phyloP scores from a whole-genome alignment of 1,139 yeast species.

The Kluyveromyces sp. region DNA sequence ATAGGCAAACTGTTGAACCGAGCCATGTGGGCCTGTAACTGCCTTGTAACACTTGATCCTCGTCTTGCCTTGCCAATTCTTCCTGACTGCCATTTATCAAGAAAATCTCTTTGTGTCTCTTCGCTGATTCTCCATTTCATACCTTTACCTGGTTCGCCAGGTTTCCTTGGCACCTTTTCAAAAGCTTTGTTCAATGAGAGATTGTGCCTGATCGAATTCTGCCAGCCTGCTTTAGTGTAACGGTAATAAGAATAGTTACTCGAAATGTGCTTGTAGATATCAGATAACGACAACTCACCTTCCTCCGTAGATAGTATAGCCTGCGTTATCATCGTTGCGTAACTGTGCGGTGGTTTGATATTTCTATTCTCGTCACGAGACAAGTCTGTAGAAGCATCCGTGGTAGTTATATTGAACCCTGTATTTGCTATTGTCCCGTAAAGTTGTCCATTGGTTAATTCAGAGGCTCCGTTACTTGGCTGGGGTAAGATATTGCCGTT shows the following conservation, averaged over 20 bases:
- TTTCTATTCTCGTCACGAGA: constrained; percentile 88
- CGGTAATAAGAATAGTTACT: constrained; percentile 85
- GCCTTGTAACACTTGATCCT: constrained; percentile 74
- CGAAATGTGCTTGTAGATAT: constrained; percentile 87
- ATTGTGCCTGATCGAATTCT: constrained; percentile 82
- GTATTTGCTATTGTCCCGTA: constrained; percentile 15
- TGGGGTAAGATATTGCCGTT: constrained; percentile 6
- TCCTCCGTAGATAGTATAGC: constrained; percentile 85
- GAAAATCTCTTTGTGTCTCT: constrained; percentile 73
- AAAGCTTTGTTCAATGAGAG: constrained; percentile 76
- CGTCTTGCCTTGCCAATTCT: constrained; percentile 66
- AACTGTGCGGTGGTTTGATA: constrained; percentile 92
- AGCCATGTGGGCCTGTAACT: constrained; percentile 66
- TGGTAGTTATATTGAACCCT: constrained; percentile 22
- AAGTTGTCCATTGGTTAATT: constrained; percentile 9
- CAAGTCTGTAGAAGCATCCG: constrained; percentile 37
- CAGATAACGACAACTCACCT: constrained; percentile 82
- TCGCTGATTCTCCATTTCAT: constrained; percentile 98
- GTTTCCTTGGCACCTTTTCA: constrained; percentile 91
- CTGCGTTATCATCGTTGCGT: constrained; percentile 97
- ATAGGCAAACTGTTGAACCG: constrained; percentile 60
- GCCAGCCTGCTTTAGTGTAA: constrained; percentile 93
- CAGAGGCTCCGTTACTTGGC: background rate
- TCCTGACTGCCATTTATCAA: constrained; percentile 71
- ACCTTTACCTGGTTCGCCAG: constrained; percentile 97